Evolutionary conservation across 1,284 basidiomycete genomes (phyloP).

Genomic region (Coriolopsis trogii): DNA sequence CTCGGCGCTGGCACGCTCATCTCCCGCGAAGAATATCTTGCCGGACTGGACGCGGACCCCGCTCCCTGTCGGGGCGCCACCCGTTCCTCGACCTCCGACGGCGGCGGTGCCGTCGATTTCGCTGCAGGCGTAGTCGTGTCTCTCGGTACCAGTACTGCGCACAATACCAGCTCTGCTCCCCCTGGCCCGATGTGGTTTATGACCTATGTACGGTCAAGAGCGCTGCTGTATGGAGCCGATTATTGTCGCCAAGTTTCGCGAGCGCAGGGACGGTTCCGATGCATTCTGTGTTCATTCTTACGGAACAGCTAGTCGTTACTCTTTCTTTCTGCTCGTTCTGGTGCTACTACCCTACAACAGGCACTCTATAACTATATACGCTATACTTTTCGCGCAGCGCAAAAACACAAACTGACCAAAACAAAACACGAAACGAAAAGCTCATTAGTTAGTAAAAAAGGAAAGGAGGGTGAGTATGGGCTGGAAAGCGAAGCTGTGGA

Average conservation of each 20-base stretch:
- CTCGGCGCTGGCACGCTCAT: constrained; percentile 5
- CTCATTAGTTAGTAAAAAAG: not conserved
- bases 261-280: too few relatives aligned
- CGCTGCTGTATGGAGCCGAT: too few relatives aligned
- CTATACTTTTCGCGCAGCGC: constrained; percentile 23
- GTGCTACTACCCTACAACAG: constrained; percentile 19
- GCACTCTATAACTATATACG: constrained; percentile 23
- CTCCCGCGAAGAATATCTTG: constrained; percentile 46
- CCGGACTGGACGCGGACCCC: constrained; percentile 81
- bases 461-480: constrained; percentile 1
- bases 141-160: too few relatives aligned
- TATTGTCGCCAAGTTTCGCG: not conserved
- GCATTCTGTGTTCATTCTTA: too few relatives aligned
- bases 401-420: too few relatives aligned
- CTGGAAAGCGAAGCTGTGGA: too few relatives aligned
- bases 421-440: not conserved
- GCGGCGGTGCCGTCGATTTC: constrained; percentile 20
- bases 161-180: too few relatives aligned
- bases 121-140: constrained; percentile 34
- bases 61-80: constrained; percentile 62
- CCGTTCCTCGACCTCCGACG: constrained; percentile 41
- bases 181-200: too few relatives aligned
- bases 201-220: too few relatives aligned
- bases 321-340: not conserved
- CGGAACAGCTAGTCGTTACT: not conserved